phyloP scores from a whole-genome alignment of 2,329 filamentous ascomycete genomes.

The Talaromyces marneffei region DNA sequence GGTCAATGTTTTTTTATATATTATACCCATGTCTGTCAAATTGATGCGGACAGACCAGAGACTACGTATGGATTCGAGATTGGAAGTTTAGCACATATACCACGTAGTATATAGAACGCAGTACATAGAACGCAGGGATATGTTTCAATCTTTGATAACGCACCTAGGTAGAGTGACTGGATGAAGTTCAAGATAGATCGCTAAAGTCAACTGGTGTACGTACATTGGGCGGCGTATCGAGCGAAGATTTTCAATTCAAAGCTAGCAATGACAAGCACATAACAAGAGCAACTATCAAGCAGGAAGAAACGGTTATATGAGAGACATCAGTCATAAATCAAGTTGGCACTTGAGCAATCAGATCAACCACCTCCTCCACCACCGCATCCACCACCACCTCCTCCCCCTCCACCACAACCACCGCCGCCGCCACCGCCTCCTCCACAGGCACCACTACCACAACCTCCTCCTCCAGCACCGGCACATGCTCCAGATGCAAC shows the following conservation, averaged over 20 bases:
- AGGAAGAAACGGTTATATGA: neutral
- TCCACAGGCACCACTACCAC: conserved; percentile 33
- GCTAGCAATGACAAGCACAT: neutral
- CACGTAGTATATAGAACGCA: no score
- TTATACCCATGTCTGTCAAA: neutral
- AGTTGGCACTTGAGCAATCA: neutral
- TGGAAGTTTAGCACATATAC: no score
- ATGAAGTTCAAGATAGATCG: no score
- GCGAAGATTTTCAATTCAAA: neutral
- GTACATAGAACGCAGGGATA: no score
- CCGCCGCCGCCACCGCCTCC: conserved; percentile 41
- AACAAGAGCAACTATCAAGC: neutral
- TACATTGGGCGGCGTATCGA: no score
- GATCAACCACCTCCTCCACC: conserved; percentile 17
- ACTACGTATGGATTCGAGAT: no score
- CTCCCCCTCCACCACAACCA: conserved; percentile 16
- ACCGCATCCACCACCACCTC: conserved; percentile 15
- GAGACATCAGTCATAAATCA: neutral
- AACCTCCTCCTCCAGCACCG: conserved; percentile 18
- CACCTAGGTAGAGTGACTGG: no score
- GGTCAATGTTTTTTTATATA: no score
- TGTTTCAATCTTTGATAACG: no score
- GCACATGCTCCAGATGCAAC: conserved; percentile 41
- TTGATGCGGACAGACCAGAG: neutral
- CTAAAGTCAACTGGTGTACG: no score